phyloP scores from a whole-genome alignment of 805 yeast species.

The Candida sphagnicola region DNA sequence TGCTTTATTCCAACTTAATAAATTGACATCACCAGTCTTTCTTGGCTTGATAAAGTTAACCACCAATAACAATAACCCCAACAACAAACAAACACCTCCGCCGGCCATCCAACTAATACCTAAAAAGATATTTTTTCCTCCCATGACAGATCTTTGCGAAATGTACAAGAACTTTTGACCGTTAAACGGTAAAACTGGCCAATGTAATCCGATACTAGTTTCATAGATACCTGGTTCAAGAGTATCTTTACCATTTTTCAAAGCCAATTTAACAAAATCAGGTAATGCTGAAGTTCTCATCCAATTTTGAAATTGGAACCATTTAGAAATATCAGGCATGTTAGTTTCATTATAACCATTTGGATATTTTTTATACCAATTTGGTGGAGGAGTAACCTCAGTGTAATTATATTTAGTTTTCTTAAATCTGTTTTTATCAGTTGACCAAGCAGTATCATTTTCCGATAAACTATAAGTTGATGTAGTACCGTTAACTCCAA shows the following conservation, averaged over 20 bases:
- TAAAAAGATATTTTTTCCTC: constrained; percentile 71
- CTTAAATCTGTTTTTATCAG: constrained; percentile 35
- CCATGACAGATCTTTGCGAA: constrained; percentile 68
- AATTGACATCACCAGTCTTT: constrained; percentile 66
- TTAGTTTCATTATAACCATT: constrained; percentile 40
- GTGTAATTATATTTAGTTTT: constrained; percentile 35
- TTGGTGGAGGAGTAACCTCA: constrained; percentile 43
- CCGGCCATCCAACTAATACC: constrained; percentile 74
- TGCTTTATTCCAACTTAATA: constrained; percentile 68
- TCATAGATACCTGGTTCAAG: constrained; percentile 60
- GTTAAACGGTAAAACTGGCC: constrained; percentile 68
- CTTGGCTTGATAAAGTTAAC: constrained; percentile 64
- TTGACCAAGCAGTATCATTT: constrained; percentile 39
- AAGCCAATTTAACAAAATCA: constrained; percentile 45
- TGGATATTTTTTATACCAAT: constrained; percentile 41
- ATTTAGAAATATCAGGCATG: constrained; percentile 39
- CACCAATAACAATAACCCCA: constrained; percentile 49
- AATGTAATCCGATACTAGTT: constrained; percentile 65
- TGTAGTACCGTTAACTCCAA: constrained; percentile 34
- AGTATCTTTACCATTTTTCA: constrained; percentile 56
- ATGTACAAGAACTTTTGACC: constrained; percentile 67
- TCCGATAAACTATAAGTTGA: constrained; percentile 31
- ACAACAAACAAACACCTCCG: constrained; percentile 63
- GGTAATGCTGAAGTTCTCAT: constrained; percentile 42
- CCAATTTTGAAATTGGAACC: constrained; percentile 47